phyloP scores from a whole-genome alignment of 2,329 filamentous ascomycete species.

The Didymella lethalis region DNA sequence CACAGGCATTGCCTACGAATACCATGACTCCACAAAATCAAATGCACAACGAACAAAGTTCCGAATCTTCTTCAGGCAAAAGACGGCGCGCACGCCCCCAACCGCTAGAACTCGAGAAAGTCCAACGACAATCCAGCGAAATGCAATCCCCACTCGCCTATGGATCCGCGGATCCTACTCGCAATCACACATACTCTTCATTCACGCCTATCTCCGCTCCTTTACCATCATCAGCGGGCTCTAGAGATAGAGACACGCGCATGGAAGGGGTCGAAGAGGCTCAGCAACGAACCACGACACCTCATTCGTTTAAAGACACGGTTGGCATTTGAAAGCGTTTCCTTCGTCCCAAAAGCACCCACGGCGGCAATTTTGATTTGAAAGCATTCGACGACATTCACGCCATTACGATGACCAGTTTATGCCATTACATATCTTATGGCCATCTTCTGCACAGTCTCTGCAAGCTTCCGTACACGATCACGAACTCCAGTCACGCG shows the following conservation, averaged over 20 bases:
- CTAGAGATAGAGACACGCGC: constrained; percentile 44
- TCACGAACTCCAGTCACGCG: constrained; percentile 31
- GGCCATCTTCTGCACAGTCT: constrained; percentile 47
- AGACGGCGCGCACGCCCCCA: constrained; percentile 44
- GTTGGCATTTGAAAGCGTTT: constrained; percentile 53
- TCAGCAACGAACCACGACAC: constrained; percentile 51
- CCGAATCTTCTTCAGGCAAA: constrained; percentile 49
- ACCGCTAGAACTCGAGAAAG: constrained; percentile 44
- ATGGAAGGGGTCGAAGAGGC: constrained; percentile 52
- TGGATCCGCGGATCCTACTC: constrained; percentile 39
- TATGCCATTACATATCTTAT: constrained; percentile 33
- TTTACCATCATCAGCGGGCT: constrained; percentile 43
- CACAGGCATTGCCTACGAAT: constrained; percentile 26
- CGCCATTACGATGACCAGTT: constrained; percentile 51
- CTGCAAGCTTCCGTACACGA: constrained; percentile 37
- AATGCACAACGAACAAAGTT: constrained; percentile 37
- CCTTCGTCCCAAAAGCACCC: constrained; percentile 49
- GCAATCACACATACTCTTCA: constrained; percentile 43
- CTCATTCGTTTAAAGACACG: constrained; percentile 55
- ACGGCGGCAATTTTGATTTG: constrained; percentile 51
- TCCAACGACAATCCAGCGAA: constrained; percentile 35
- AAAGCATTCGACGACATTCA: constrained; percentile 51
- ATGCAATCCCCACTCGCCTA: constrained; percentile 44
- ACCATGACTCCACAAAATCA: constrained; percentile 42
- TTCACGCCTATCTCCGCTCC: constrained; percentile 50